Base-by-base conservation (phyloP, 2,329 filamentous ascomycete species). In the Nothopassalora personata region DNA sequence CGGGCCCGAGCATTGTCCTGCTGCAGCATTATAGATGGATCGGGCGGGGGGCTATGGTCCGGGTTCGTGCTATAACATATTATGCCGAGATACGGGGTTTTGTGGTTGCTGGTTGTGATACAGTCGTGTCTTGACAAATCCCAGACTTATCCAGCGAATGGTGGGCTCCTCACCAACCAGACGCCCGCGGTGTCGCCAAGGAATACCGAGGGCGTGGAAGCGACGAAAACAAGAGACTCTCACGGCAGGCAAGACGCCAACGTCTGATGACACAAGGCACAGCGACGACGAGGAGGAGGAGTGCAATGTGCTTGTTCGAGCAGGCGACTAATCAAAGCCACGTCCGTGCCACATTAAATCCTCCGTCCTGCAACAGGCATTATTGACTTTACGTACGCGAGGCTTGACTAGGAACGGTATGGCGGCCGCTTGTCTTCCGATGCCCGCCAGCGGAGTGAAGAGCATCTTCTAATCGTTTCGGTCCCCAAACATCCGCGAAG, bases 1-100 rank as follows among this genome's bases (percentile, higher is more conserved):
- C 59, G 59, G 64, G 60, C 19, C 58, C 61, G 34, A 61, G 53
- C 64, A 65, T 65, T 48, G 50, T 60, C 57, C 23, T 23, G 23
- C 23, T 23, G 23, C 54, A 50, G 59, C 59, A 61, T 61, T 45
- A 58, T 61, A 49, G 30, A 51, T n/a, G 30, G 49, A 34, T 34
- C 27, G 49, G 15, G 18, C 30, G 49, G 49, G 23, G n/a, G 11
- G 15, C 2, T 23, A 23, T 23, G 27, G 27, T 51, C 27, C 30
- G 27, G 27, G 49, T 18, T 51, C 27, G 49, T 30, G 49, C 49
- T 51, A 51, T 18, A 31, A 30, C 30, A 51, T 51, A 34, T 51
- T 34, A n/a, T 34, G 18, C 7, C 13, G 39, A 43, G 39, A 43
- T 43, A 15, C 39, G 4, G 13, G 7, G 5, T 5, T 9, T 11